Conservation (phyloP, 1,284 basidiomycete species). For the Trametes pubescens region DNA sequence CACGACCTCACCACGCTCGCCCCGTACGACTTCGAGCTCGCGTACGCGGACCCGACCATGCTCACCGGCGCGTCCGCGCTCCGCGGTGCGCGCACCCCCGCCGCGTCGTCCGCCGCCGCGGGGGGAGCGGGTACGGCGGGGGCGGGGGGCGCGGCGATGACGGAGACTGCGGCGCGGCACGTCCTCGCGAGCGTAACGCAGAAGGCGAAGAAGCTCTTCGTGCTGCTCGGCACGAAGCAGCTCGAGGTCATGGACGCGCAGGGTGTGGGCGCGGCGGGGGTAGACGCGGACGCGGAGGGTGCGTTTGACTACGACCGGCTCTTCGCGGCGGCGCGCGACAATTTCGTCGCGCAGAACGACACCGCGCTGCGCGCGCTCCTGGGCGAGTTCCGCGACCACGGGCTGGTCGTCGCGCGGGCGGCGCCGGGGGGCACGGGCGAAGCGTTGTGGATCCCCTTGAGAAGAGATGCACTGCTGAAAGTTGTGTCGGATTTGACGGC, state of each 20-base stretch:
- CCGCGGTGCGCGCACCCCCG: conserved; percentile 25
- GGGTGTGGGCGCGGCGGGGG: conserved; percentile 33
- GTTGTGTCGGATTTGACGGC: conserved; percentile 41
- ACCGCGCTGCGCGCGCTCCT: conserved; percentile 83
- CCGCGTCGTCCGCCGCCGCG: conserved; percentile 33
- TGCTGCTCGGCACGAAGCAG: conserved; percentile 71
- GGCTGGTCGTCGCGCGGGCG: conserved; percentile 68
- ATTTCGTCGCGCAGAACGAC: conserved; percentile 89
- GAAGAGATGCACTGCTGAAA: conserved; percentile 66
- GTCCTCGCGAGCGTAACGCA: conserved; percentile 87
- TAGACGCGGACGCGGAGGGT: conserved; percentile 47
- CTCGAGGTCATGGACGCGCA: conserved; percentile 56
- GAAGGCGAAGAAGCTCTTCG: conserved; percentile 84
- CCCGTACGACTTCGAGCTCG: conserved; percentile 83
- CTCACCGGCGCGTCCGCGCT: conserved; percentile 58
- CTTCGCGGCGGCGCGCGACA: conserved; percentile 72
- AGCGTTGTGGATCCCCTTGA: conserved; percentile 84
- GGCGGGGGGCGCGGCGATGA: conserved; percentile 55
- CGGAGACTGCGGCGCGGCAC: conserved; percentile 84
- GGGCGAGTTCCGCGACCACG: conserved; percentile 91
- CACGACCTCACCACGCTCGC: conserved; percentile 87
- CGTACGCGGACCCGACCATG: conserved; percentile 69
- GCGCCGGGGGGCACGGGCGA: conserved; percentile 45
- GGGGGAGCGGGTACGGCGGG: conserved; percentile 42
- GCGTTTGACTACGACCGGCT: conserved; percentile 71